Conservation (phyloP, 2,329 filamentous ascomycete species). For the Cryphonectria radicalis region DNA sequence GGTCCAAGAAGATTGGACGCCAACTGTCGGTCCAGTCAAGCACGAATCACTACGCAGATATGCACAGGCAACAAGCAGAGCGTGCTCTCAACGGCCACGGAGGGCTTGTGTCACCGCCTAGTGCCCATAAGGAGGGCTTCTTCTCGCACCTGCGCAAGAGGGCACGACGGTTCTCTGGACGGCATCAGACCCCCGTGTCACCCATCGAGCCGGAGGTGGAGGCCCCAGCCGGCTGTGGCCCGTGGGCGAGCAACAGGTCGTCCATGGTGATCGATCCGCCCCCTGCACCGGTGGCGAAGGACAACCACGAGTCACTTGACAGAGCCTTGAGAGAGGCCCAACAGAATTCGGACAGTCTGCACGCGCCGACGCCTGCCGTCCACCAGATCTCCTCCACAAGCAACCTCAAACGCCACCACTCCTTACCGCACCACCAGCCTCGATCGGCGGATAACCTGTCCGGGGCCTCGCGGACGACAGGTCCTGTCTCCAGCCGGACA, state of each 20-base stretch:
- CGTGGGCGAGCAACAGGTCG: slow-evolving; percentile 84
- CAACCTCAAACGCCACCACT: slow-evolving; percentile 68
- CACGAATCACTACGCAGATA: slow-evolving; percentile 89
- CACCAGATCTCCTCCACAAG: slow-evolving; percentile 56
- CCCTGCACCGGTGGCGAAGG: slow-evolving; percentile 54
- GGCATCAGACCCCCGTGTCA: slow-evolving; percentile 81
- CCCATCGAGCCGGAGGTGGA: slow-evolving; percentile 86
- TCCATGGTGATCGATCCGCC: slow-evolving; percentile 75
- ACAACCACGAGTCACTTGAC: slow-evolving; percentile 64
- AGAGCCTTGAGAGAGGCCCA: slow-evolving; percentile 61
- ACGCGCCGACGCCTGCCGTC: slow-evolving; percentile 55
- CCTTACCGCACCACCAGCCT: slow-evolving; percentile 64
- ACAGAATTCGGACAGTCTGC: slow-evolving; percentile 51
- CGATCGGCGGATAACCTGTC: slow-evolving; percentile 67
- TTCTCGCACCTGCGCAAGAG: slow-evolving; percentile 97
- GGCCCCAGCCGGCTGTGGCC: slow-evolving; percentile 87
- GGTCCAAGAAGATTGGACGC: slow-evolving; percentile 87
- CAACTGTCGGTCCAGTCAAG: slow-evolving; percentile 92
- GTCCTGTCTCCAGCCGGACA: slow-evolving; percentile 78
- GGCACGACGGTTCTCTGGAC: slow-evolving; percentile 87
- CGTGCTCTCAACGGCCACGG: slow-evolving; percentile 82
- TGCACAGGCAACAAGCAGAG: slow-evolving; percentile 90
- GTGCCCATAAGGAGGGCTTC: slow-evolving; percentile 90
- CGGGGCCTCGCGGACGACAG: slow-evolving; percentile 54
- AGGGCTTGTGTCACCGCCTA: slow-evolving; percentile 75